Evolutionary conservation across 805 yeast genomes (phyloP), one percentile per base, ranked within the genome.

Genomic region (Starmerella potacharoeniae): DNA sequence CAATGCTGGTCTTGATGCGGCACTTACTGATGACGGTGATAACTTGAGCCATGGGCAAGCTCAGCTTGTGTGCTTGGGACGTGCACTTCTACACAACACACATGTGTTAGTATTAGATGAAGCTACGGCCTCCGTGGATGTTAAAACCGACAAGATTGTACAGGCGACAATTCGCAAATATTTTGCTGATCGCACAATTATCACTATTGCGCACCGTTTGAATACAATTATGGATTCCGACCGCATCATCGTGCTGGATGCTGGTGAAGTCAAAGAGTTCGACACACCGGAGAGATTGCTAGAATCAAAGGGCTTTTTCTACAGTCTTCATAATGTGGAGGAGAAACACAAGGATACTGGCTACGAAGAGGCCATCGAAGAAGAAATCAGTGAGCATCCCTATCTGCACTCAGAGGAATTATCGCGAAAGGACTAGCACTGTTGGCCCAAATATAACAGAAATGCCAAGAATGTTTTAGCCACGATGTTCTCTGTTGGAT

Each of bases 171-270:
- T 86, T 49, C 73, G 91, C 55, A 65, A 70, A 2, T 82, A 79
- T 61, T 86, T 86, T 66, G 74, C 69, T 39, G 79, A 82, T 54
- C 77, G 82, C 62, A 87, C 95, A 0, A 85, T 87, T 58, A 68
- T 86, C 59, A 85, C 95, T 0, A 87, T 86, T 64, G 95, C 95
- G 0, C 95, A 86, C 66, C 77, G 95, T 62, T 72, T 86, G 51
- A 86, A 86, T 61, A 86, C 95, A 0, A 80, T 86, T 51, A 70
- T 86, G 78, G 93, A 86, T 64, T 81, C 83, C 59, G 95, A 87
- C 64, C 76, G 77, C 58, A 82, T 87, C 28, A 69, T 86, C 54
- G 87, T 84, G 1, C 71, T 87, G 51, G 90, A 84, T 44, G 69
- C 73, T 31, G 95, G 95, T 13, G 73, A 73, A 57, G 77, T 86